phyloP scores from a whole-genome alignment of 768 basidiomycete genomes.

The Suillus subalutaceus region DNA sequence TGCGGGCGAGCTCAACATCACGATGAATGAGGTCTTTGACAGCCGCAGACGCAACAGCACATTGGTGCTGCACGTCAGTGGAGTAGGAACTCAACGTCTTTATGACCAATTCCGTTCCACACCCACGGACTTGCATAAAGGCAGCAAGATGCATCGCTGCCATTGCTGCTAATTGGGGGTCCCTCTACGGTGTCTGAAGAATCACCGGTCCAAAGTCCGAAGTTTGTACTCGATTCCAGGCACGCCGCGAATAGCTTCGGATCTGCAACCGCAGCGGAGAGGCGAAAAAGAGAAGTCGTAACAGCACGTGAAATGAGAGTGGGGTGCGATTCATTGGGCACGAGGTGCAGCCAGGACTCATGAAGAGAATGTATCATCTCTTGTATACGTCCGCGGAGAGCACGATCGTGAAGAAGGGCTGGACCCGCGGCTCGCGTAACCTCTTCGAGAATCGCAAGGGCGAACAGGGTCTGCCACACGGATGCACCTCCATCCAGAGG shows the following conservation, averaged over 20 bases:
- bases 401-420: conserved; percentile 26
- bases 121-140: conserved; percentile 31
- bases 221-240: conserved; percentile 17
- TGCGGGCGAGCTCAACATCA: conserved; percentile 35
- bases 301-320: conserved; percentile 41
- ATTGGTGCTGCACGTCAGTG: conserved; percentile 27
- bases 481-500: conserved; percentile 5
- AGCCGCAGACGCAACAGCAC: conserved; percentile 27
- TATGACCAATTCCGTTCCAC: conserved; percentile 34
- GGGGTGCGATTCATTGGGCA: conserved; percentile 8
- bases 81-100: conserved; percentile 29
- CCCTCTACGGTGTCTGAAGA: conserved; percentile 13
- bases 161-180: conserved; percentile 18
- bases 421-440: conserved; percentile 16
- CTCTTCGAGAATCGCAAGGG: conserved; percentile 42
- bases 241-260: conserved; percentile 39
- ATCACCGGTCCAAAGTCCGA: conserved; percentile 1
- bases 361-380: conserved; percentile 37
- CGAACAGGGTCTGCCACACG: conserved; percentile 47
- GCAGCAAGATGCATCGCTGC: conserved; percentile 28
- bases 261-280: conserved; percentile 45
- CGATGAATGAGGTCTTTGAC: conserved; percentile 25
- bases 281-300: conserved; percentile 46
- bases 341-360: conserved; percentile 40
- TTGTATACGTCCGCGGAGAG: conserved; percentile 13